These are phyloP conservation scores for Crithidia bombi DNA, from an alignment of 208 protist species.

Conservation along the genomic window DNA sequence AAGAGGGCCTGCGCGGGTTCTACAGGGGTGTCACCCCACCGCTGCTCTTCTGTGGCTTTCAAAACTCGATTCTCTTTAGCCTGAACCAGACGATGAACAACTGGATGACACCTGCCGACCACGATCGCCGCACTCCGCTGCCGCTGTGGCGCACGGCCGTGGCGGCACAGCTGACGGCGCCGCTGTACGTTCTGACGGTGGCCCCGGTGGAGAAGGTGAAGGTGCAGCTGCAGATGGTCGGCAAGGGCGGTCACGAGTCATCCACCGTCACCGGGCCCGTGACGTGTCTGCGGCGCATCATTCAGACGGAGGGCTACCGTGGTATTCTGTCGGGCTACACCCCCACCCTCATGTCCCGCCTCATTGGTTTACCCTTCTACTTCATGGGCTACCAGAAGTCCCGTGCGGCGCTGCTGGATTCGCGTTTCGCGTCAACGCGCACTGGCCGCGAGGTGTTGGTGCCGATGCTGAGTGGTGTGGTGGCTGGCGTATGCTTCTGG, in stretches of 20 bases:
- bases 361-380: conserved; percentile 78
- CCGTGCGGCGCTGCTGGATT: conserved; percentile 25
- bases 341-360: conserved; percentile 53
- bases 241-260: conserved; percentile 35
- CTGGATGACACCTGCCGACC: conserved; percentile 43
- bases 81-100: conserved; percentile 70
- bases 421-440: conserved; percentile 20
- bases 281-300: conserved; percentile 47
- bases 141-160: conserved; percentile 67
- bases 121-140: conserved; percentile 28
- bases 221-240: conserved; percentile 67
- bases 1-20: conserved; percentile 66
- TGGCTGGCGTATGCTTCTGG: conserved; percentile 70
- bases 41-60: conserved; percentile 59
- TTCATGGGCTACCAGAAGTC: conserved; percentile 62
- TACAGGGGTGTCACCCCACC: conserved; percentile 66
- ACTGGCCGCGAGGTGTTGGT: conserved; percentile 45
- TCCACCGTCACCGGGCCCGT: conserved; percentile 41
- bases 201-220: conserved; percentile 76
- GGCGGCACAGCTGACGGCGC: conserved; percentile 61
- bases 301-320: conserved; percentile 35
- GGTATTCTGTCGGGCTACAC: conserved; percentile 68
- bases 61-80: conserved; percentile 78
- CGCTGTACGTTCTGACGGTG: conserved; percentile 60
- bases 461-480: conserved; percentile 59